A percentile compares a stretch with the other conserved stretches of the same genome.
Evolutionary conservation across 768 basidiomycete genomes (phyloP).

Genomic region (Rhodotorula toruloides): DNA sequence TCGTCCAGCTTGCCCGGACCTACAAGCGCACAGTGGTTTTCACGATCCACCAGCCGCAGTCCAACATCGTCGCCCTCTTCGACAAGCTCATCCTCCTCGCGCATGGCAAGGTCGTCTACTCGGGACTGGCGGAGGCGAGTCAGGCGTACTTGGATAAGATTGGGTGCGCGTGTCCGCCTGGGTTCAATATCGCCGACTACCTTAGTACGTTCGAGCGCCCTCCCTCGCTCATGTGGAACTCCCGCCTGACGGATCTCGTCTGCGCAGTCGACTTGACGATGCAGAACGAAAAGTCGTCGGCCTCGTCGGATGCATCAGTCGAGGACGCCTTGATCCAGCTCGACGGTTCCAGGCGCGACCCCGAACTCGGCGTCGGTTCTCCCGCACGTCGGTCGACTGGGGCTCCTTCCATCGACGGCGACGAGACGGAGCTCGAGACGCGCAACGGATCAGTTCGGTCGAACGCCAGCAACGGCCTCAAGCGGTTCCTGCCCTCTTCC

Average conservation of each 20-base stretch:
- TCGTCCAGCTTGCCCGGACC: slow-evolving; percentile 74
- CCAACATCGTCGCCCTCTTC: slow-evolving; percentile 93
- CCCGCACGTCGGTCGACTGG: slow-evolving; percentile 3
- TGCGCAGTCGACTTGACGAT: slow-evolving; percentile 65
- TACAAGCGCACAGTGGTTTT: slow-evolving; percentile 95
- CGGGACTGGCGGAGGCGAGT: slow-evolving; percentile 68
- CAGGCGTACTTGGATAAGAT: slow-evolving; percentile 74
- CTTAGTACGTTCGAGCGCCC: slow-evolving; percentile 59
- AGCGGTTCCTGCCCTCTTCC: slow-evolving; percentile 24
- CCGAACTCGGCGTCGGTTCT: slow-evolving; percentile 21
- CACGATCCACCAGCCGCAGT: slow-evolving; percentile 96
- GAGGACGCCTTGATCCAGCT: slow-evolving; percentile 24
- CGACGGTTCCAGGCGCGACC: slow-evolving; percentile 7
- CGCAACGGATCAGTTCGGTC: slow-evolving; percentile 4
- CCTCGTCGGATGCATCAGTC: background rate
- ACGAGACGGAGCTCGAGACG: slow-evolving; percentile 37
- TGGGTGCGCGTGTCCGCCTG: slow-evolving; percentile 78
- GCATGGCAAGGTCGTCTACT: slow-evolving; percentile 75
- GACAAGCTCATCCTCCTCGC: slow-evolving; percentile 85
- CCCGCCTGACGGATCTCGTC: background rate
- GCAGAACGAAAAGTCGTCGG: slow-evolving; percentile 50
- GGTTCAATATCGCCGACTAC: slow-evolving; percentile 96
- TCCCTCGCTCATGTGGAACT: too few species aligned
- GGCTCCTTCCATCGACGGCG: background rate
- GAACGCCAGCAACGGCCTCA: slow-evolving; percentile 4